Evolutionary conservation across 1,284 basidiomycete species (phyloP).

Genomic region (Heliocybe sulcata): DNA sequence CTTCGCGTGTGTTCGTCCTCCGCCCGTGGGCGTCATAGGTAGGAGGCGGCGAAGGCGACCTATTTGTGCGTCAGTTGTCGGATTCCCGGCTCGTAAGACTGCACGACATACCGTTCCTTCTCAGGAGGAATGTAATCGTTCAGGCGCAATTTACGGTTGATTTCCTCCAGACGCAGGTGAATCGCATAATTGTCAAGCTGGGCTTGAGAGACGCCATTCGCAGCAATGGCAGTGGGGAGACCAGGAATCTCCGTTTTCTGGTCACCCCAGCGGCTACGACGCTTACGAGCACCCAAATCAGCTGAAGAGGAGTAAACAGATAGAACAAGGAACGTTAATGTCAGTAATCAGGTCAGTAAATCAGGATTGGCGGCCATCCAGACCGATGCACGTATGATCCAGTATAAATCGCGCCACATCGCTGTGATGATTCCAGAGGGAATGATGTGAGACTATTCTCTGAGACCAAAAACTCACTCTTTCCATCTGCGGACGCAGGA

Average conservation of each 20-base stretch:
- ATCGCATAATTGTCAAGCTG: conserved; percentile 96
- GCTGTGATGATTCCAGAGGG: not conserved
- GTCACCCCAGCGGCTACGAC: conserved; percentile 94
- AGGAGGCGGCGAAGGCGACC: conserved; percentile 94
- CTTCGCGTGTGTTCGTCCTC: conserved; percentile 96
- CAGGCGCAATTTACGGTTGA: conserved; percentile 87
- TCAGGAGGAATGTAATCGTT: conserved; percentile 97
- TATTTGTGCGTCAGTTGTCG: conserved; percentile 27
- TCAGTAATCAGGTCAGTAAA: conserved; percentile 35
- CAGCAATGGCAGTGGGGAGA: conserved; percentile 87
- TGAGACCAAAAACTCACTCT: conserved; percentile 22
- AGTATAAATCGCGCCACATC: not conserved
- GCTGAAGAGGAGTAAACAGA: conserved; percentile 41
- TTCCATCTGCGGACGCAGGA: conserved; percentile 18
- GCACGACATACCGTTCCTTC: conserved; percentile 64
- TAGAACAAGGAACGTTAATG: conserved; percentile 49
- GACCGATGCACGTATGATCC: not conserved
- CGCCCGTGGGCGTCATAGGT: conserved; percentile 97
- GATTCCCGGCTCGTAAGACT: conserved; percentile 3
- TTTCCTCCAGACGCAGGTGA: conserved; percentile 93
- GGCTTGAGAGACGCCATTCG: conserved; percentile 83
- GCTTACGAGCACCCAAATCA: conserved; percentile 81
- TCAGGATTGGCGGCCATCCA: conserved; percentile 8
- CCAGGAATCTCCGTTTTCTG: conserved; percentile 84
- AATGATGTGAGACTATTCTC: not conserved